Evolutionary conservation across 768 basidiomycete species (phyloP).

Genomic region (Kwoniella dendrophila): DNA sequence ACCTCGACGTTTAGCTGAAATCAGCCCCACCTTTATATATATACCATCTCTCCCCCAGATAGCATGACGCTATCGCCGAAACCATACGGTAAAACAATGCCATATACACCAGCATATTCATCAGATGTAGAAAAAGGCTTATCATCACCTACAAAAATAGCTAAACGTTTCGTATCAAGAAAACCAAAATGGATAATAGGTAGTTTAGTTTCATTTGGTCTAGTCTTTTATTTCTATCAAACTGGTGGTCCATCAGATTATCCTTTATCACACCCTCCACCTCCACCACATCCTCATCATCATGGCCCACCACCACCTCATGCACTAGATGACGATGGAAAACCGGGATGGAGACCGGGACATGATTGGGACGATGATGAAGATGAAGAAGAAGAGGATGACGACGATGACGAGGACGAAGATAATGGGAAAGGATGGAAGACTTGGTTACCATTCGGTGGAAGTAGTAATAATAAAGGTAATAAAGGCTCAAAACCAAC

Average conservation of each 20-base stretch:
- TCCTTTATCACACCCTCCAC: not conserved
- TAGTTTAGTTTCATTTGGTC: not conserved
- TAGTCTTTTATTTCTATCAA: conserved; percentile 7
- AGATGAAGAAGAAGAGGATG: conserved; percentile 4
- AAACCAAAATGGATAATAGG: conserved; percentile 12
- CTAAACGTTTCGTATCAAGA: conserved; percentile 4
- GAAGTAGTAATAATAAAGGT: not conserved
- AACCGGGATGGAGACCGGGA: conserved; percentile 1
- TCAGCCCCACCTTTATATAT: too few species aligned
- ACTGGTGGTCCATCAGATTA: not conserved
- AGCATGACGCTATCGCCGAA: conserved; percentile 14
- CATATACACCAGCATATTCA: conserved; percentile 17
- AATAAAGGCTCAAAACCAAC: not conserved
- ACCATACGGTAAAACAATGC: conserved; percentile 7
- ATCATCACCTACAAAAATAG: conserved; percentile 10
- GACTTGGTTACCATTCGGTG: conserved; percentile 15
- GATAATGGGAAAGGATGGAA: conserved; percentile 8
- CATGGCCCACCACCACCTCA: not conserved
- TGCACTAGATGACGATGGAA: not conserved
- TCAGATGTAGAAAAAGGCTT: conserved; percentile 18
- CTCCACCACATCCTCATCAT: not conserved
- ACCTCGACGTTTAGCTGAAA: too few species aligned
- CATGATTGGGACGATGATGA: conserved; percentile 14
- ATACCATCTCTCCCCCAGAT: not conserved
- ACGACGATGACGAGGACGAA: conserved; percentile 2